Evolutionary conservation across 2,329 filamentous ascomycete genomes (phyloP).

Genomic region (Neurospora sp.): DNA sequence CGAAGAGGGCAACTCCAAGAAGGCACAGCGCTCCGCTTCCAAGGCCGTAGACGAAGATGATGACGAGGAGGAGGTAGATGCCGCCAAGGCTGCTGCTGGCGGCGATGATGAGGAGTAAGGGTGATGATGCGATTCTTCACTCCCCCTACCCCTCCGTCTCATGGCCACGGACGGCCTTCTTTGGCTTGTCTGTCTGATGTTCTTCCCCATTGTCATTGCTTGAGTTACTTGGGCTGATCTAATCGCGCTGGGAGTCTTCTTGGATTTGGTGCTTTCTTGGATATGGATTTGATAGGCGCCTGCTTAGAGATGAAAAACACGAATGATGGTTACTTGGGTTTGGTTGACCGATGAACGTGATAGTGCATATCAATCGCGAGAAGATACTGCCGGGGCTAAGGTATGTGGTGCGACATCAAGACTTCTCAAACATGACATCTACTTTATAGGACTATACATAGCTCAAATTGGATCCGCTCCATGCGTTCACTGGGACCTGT

Average conservation of each 20-base stretch:
- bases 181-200: not conserved
- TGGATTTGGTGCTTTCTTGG: not conserved
- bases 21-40: slow-evolving; percentile 13
- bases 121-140: not conserved
- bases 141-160: not conserved
- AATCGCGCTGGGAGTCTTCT: not conserved
- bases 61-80: slow-evolving; percentile 20
- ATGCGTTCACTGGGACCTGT: not conserved
- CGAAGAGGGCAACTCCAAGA: slow-evolving; percentile 12
- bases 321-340: not conserved
- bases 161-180: not conserved
- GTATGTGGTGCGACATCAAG: not conserved
- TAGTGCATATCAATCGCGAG: not conserved
- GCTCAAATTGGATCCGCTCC: not conserved
- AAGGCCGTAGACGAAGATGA: slow-evolving; percentile 22
- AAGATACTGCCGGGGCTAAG: not conserved
- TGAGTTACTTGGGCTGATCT: not conserved
- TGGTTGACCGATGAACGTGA: not conserved
- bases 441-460: not conserved
- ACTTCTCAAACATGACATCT: not conserved
- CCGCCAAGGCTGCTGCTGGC: slow-evolving; percentile 17
- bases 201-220: not conserved
- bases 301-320: not conserved
- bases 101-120: slow-evolving; percentile 23
- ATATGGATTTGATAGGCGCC: not conserved